Evolutionary conservation across 1,284 basidiomycete genomes (phyloP).

Genomic region (Moesziomyces parantarcticus): DNA sequence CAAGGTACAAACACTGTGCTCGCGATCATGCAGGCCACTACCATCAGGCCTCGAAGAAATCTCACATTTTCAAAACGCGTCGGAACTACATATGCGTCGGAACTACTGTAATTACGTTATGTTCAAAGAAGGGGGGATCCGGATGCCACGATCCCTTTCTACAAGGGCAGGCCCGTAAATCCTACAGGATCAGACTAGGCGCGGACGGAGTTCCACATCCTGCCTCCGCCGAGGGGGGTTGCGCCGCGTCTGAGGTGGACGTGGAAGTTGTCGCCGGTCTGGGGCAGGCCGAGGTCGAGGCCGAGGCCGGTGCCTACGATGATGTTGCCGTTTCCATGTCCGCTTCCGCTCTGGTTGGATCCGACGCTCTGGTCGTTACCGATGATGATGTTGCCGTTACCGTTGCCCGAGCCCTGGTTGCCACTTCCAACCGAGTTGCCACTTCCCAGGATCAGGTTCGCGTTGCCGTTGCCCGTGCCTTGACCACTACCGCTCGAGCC

Average conservation of each 20-base stretch:
- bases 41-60: no score
- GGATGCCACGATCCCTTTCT: no score
- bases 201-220: slow-evolving; percentile 6
- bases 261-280: slow-evolving; percentile 34
- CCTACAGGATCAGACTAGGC: neutral
- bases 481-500: neutral
- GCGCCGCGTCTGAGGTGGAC: slow-evolving; percentile 14
- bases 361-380: slow-evolving; percentile 33
- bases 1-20: no score
- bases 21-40: no score
- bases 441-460: slow-evolving; percentile 14
- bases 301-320: slow-evolving; percentile 23
- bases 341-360: slow-evolving; percentile 6
- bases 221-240: slow-evolving; percentile 17
- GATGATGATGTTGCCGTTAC: slow-evolving; percentile 39
- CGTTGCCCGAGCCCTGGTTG: slow-evolving; percentile 20
- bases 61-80: no score
- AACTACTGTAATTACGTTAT: no score
- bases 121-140: no score
- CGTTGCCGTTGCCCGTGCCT: slow-evolving; percentile 18
- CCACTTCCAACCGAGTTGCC: slow-evolving; percentile 22
- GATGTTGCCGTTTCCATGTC: slow-evolving; percentile 29
- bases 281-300: slow-evolving; percentile 22
- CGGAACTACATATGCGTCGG: no score
- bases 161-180: no score